Base-by-base conservation (phyloP, 169 alveolate genomes). In the Eimeria brunetti region DNA sequence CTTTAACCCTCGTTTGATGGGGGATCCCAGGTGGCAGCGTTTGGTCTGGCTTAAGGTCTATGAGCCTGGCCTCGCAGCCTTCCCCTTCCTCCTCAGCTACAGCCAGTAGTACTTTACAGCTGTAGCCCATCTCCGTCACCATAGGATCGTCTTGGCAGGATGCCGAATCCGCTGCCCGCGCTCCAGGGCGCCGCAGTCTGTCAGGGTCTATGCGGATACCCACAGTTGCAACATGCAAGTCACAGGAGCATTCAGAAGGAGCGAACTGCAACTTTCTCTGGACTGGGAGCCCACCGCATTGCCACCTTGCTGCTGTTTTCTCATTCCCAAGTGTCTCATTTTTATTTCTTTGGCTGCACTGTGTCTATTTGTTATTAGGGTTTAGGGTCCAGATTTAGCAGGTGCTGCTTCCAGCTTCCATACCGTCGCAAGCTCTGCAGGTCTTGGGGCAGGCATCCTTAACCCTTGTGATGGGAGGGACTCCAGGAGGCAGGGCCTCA, bases 41-140 rank as follows among this genome's bases (percentile, higher is more conserved):
- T 69, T 85, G 86, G 27, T 53, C 91, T 58, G 95, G 96, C 76
- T 96, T 84, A 14, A 97, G 91, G 62, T 91, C 96, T n/a, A 78
- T 73, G 8, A 97, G 95, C 27, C 96, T 86, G 24, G 97, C 94
- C 56, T 95, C 96, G 80, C 97, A 96, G 46, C 97, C 97, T 36
- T 81, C 96, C 6, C 96, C 96, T 49, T 94, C 96, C 53, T 89
- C 89, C 58, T 93, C 88, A 53, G 96, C 96, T 8, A 94, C 97
- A 11, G 91, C 67, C 69, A 69, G 46, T 49, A 97, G 89, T 44
- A 97, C 85, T 75, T 97, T 88, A 73, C 98, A 97, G 51, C 97
- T 94, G 92, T 95, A 97, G 46, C 98, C 98, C 95, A 96, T 88
- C 56, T 94, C 97, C 58, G 96, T 53, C 88, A 97, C 98, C 51